Percentiles rank a stretch among this genome's conserved stretches.
Evolutionary conservation across 179 eudicot species (phyloP).

Genomic region (Carnegiea gigantea): DNA sequence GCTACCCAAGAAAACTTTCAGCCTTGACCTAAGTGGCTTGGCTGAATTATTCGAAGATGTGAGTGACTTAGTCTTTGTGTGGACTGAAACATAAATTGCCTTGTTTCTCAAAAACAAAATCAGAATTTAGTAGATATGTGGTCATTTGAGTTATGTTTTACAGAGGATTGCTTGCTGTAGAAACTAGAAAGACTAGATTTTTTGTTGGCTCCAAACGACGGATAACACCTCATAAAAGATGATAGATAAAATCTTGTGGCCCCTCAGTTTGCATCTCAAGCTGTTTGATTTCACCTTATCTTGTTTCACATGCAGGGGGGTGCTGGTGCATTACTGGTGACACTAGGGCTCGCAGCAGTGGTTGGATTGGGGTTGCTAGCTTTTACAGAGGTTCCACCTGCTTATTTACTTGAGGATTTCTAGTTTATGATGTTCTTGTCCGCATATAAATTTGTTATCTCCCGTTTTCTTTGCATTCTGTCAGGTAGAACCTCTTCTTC

Average conservation of each 20-base stretch:
- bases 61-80: slow-evolving; percentile 28
- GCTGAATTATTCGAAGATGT: slow-evolving; percentile 61
- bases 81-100: not conserved
- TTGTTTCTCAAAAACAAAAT: not conserved
- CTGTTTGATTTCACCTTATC: not conserved
- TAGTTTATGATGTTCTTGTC: not conserved
- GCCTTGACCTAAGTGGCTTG: slow-evolving; percentile 61
- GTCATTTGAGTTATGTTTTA: not conserved
- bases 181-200: not conserved
- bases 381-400: slow-evolving; percentile 68
- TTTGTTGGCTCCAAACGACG: not conserved
- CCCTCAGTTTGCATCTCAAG: not conserved
- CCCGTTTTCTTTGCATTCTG: slow-evolving; percentile 5
- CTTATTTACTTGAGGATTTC: not conserved
- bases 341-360: slow-evolving; percentile 72
- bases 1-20: slow-evolving; percentile 57
- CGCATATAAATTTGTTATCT: slow-evolving; percentile 10
- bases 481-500: slow-evolving; percentile 90
- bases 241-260: not conserved
- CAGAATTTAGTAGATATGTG: not conserved
- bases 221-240: too few species aligned
- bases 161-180: not conserved
- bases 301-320: slow-evolving; percentile 53
- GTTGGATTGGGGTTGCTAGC: slow-evolving; percentile 70
- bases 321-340: slow-evolving; percentile 45